phyloP scores from a whole-genome alignment of 345 rosid genomes.

The Salix viminalis region DNA sequence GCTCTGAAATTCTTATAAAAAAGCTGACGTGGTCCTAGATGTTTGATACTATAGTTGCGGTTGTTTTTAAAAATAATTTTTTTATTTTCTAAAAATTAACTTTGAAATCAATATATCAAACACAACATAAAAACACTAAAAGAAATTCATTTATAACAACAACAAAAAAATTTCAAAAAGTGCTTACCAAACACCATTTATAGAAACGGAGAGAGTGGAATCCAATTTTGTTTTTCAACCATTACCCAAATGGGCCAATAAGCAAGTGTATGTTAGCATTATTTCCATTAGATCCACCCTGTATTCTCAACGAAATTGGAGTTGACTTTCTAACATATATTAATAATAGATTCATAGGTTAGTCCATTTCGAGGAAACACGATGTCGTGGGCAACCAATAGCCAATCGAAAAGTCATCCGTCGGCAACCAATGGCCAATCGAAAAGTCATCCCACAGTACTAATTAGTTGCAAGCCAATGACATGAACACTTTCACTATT shows the following conservation, averaged over 20 bases:
- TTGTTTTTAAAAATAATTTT: no score
- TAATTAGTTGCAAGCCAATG: not conserved
- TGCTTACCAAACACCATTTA: no score
- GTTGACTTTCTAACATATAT: not conserved
- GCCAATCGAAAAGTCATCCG: not conserved
- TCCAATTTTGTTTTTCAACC: not conserved
- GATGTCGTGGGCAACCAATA: slow-evolving; percentile 6
- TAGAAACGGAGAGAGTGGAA: not conserved
- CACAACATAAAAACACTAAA: no score
- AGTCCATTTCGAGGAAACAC: not conserved
- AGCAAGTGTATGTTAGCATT: not conserved
- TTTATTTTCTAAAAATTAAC: no score
- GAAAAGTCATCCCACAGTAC: not conserved
- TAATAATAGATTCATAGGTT: not conserved
- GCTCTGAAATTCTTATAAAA: not conserved
- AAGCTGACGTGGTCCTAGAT: not conserved
- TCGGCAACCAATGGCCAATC: not conserved
- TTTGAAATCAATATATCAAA: no score
- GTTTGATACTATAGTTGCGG: no score
- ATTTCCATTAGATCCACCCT: not conserved
- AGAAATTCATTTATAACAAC: no score
- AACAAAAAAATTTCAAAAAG: no score
- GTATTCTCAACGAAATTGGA: not conserved
- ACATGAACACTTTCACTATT: not conserved
- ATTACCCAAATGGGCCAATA: slow-evolving; percentile 3